Evolutionary conservation across 1,284 basidiomycete species (phyloP).

Genomic region (Polyporus tsugae): DNA sequence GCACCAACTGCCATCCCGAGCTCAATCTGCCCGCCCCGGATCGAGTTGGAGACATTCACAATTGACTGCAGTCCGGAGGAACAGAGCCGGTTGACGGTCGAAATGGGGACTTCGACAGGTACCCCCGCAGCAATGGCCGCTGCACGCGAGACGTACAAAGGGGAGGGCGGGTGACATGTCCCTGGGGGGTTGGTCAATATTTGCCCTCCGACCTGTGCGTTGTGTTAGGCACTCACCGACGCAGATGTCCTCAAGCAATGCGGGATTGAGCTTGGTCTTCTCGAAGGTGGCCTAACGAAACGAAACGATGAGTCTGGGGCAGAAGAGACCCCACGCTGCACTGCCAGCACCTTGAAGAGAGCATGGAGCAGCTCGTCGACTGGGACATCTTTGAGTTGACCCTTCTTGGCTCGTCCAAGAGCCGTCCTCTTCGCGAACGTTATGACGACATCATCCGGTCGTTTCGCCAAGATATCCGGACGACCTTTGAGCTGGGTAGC

Average conservation of each 20-base stretch:
- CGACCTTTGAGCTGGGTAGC: slow-evolving; percentile 57
- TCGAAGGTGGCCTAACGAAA: slow-evolving; percentile 53
- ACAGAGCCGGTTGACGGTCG: slow-evolving; percentile 84
- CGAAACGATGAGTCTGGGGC: slow-evolving; percentile 5
- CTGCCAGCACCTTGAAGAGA: slow-evolving; percentile 63
- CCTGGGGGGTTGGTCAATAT: slow-evolving; percentile 49
- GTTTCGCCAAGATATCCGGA: slow-evolving; percentile 62
- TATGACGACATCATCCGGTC: slow-evolving; percentile 84
- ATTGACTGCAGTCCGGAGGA: slow-evolving; percentile 90
- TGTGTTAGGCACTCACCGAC: slow-evolving; percentile 60
- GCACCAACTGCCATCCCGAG: slow-evolving; percentile 84
- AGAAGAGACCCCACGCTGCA: too few species aligned
- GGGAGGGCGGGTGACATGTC: slow-evolving; percentile 88
- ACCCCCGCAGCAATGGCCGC: slow-evolving; percentile 86
- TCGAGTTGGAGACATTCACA: slow-evolving; percentile 80
- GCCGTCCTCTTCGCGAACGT: slow-evolving; percentile 87
- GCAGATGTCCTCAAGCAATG: slow-evolving; percentile 81
- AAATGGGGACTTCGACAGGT: slow-evolving; percentile 74
- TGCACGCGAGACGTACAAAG: slow-evolving; percentile 79
- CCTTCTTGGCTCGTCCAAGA: slow-evolving; percentile 80
- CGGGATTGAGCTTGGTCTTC: slow-evolving; percentile 57
- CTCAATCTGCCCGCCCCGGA: slow-evolving; percentile 72
- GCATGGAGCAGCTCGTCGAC: slow-evolving; percentile 78
- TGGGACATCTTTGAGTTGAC: slow-evolving; percentile 79
- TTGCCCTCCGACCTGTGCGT: neutral